Evolutionary conservation across 176 grass and related monocot genomes (phyloP), one percentile per base, ranked within the genome.

Genomic region (Triticum dicoccoides): DNA sequence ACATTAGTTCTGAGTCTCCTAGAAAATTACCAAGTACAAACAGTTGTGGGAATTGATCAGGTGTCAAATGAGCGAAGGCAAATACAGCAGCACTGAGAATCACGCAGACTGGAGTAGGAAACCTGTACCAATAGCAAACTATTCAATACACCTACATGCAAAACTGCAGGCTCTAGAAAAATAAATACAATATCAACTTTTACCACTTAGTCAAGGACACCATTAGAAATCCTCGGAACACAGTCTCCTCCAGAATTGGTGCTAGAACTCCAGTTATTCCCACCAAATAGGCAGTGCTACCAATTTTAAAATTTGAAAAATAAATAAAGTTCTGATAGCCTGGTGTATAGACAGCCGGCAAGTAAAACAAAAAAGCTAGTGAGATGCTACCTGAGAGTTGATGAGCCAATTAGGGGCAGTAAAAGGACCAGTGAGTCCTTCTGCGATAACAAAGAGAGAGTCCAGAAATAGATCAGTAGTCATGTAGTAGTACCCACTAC

Each of bases 161-260:
- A 77, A 88, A 38, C 9, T 74, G 14, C 44, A 20, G 30, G n/a
- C 13, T 73, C 85, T 79, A 84, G 70, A 45, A 47, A 83, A 77
- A 38, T 23, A 77, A 49, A 86, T 30, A 58, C 20, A 33, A 61
- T 18, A 52, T 72, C 62, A 27, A 77, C 51, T n/a, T 67, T 81
- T 91, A 98, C 94, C 94, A 96, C 85, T 98, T 96, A 82, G 90
- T 96, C 69, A 98, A 83, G 80, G 97, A 92, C 73, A 83, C 97
- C 94, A 98, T 90, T 34, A 98, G 80, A 88, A 98, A 98, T 67
- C 97, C 97, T 82, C 97, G 82, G 91, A 98, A 98, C 39, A 98
- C 35, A 61, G 97, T 98, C 83, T 98, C 97, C 91, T 98, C 97
- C 66, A 98, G 80, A 87, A 98, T 44, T 74, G 97, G 97, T 13